Evolutionary conservation across 2,329 filamentous ascomycete species (phyloP).

Genomic region (Aspergillus sp.): DNA sequence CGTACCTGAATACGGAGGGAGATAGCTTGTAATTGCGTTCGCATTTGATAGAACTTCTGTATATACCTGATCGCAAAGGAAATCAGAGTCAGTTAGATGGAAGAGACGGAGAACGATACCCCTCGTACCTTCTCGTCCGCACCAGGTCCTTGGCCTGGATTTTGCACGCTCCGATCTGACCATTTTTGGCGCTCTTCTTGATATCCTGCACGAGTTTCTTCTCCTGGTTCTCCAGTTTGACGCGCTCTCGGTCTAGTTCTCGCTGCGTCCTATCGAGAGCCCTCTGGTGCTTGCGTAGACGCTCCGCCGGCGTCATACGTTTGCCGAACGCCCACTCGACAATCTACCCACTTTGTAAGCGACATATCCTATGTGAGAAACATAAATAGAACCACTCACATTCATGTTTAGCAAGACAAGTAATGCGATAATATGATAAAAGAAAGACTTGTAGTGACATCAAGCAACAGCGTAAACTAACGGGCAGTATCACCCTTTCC

Average conservation of each 20-base stretch:
- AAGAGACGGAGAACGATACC: background rate
- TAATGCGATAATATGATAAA: background rate
- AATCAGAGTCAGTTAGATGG: background rate
- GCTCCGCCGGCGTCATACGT: slow-evolving; percentile 85
- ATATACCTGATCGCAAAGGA: slow-evolving; percentile 61
- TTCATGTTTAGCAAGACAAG: slow-evolving; percentile 28
- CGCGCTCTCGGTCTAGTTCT: slow-evolving; percentile 87
- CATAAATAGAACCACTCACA: slow-evolving; percentile 21
- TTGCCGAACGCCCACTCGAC: slow-evolving; percentile 99
- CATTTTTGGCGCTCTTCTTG: slow-evolving; percentile 96
- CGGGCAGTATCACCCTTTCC: background rate
- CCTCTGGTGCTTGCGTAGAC: slow-evolving; percentile 68
- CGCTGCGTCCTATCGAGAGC: slow-evolving; percentile 96
- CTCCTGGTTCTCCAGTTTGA: slow-evolving; percentile 97
- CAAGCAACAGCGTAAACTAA: background rate
- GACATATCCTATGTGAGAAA: background rate
- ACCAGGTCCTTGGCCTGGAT: slow-evolving; percentile 98
- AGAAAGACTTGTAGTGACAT: slow-evolving; percentile 3
- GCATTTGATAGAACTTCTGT: slow-evolving; percentile 98
- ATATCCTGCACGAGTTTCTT: slow-evolving; percentile 95
- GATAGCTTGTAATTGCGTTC: slow-evolving; percentile 93
- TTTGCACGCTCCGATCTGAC: slow-evolving; percentile 96
- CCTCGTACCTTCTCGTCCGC: slow-evolving; percentile 65
- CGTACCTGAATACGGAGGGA: slow-evolving; percentile 84
- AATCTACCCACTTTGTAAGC: slow-evolving; percentile 52